A percentile compares a stretch with the other conserved stretches of the same genome.
These are phyloP conservation scores for Hysterium pulicare DNA, from an alignment of 2,329 filamentous ascomycete genomes.

Conservation along the genomic window DNA sequence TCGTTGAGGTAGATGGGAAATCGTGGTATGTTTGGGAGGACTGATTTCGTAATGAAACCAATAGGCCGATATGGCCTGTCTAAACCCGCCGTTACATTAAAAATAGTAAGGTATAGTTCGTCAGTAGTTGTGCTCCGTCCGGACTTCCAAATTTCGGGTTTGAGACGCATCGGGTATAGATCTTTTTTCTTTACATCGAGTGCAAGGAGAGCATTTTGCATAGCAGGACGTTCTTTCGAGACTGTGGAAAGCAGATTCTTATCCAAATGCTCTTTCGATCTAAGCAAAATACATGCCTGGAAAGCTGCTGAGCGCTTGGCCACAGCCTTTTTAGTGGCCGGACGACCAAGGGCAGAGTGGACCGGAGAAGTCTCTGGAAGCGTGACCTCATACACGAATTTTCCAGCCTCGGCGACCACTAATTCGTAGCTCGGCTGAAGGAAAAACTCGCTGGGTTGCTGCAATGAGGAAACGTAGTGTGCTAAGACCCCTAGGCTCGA, in stretches of 20 bases:
- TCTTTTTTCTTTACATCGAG: slow-evolving; percentile 73
- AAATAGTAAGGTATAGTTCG: slow-evolving; percentile 58
- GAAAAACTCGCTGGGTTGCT: slow-evolving; percentile 49
- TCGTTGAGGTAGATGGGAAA: slow-evolving; percentile 72
- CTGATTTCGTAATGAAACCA: slow-evolving; percentile 65
- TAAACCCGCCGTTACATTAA: slow-evolving; percentile 61
- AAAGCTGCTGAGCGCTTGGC: slow-evolving; percentile 91
- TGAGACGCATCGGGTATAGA: slow-evolving; percentile 73
- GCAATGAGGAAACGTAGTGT: slow-evolving; percentile 69
- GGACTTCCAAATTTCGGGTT: slow-evolving; percentile 69
- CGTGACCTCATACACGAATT: slow-evolving; percentile 73
- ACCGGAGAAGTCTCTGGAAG: slow-evolving; percentile 74
- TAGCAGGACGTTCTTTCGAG: slow-evolving; percentile 66
- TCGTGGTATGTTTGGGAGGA: slow-evolving; percentile 60
- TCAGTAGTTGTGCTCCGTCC: slow-evolving; percentile 45
- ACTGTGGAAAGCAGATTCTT: slow-evolving; percentile 71
- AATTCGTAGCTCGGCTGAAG: slow-evolving; percentile 61
- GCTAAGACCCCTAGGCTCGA: slow-evolving; percentile 69
- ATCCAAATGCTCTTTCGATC: slow-evolving; percentile 66
- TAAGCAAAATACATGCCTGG: slow-evolving; percentile 69
- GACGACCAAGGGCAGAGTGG: slow-evolving; percentile 59
- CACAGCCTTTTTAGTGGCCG: slow-evolving; percentile 65
- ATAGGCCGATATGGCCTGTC: slow-evolving; percentile 61
- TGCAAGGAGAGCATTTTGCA: slow-evolving; percentile 84
- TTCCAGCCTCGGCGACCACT: slow-evolving; percentile 49